Evolutionary conservation across 1,284 basidiomycete genomes (phyloP), one percentile per base, ranked within the genome.

Genomic region (Wolfiporia cocos): DNA sequence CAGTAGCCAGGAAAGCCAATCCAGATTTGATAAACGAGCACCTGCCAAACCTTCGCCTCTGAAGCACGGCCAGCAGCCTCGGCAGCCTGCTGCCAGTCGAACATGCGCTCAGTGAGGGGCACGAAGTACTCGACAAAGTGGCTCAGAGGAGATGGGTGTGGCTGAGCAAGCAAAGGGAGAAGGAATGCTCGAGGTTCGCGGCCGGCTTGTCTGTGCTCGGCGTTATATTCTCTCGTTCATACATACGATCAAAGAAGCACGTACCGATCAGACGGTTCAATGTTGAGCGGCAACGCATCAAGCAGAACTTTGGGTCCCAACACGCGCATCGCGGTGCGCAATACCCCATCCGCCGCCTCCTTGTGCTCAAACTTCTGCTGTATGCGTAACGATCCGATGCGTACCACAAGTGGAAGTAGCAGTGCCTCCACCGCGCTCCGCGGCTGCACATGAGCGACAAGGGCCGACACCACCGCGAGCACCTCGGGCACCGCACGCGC

Each of bases 41-140:
- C 92, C 53, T 81, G 87, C 86, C 91, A 97, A 35, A 97, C 82
- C 65, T 98, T 98, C 15, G 86, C 88, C 64, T 98, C 93, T 5
- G 90, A 79, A 36, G 71, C 72, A 35, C 83, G 78, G 11, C 76
- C 80, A 36, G 80, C 82, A 3, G 71, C 66, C 48, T 88, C 85
- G 0, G 89, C 86, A 4, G 74, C 78, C 63, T 81, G 76, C 62
- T 94, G 86, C 37, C 91, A 68, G 54, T 91, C 80, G 58, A 98
- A 99, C 74, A 99, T 84, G 30, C 83, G 76, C 63, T 97, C 94
- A 30, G 92, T 96, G 28, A 99, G 68, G 12, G 96, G 93, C 6
- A 99, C 87, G 52, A 99, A 95, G 62, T 90, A 89, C 3, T 76
- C 74, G 14, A 92, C 74, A 58, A 99, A 99, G 67, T 95, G 94